Conservation (phyloP, 2,329 filamentous ascomycete genomes). For the Microthyrium microscopicum region DNA sequence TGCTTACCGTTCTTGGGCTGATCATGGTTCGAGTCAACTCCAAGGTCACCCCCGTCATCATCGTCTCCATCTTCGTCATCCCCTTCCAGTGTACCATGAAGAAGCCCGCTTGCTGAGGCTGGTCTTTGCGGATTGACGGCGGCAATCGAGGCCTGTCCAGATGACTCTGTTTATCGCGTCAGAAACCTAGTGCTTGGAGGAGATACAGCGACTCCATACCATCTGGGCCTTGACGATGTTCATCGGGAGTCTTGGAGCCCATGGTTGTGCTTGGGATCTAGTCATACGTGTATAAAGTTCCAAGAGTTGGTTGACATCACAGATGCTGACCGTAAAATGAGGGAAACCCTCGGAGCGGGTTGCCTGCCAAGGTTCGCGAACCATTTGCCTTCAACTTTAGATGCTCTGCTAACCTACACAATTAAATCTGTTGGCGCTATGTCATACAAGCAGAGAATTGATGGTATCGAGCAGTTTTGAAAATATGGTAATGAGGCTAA, state of each 20-base stretch:
- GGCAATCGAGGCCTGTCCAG: constrained; percentile 13
- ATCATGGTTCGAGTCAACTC: constrained; percentile 9
- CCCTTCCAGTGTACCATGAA: constrained; percentile 16
- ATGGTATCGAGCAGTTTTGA: too few relatives aligned
- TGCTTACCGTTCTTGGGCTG: not conserved
- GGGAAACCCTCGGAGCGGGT: too few relatives aligned
- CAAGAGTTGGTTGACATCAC: too few relatives aligned
- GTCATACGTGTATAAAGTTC: constrained; percentile 7
- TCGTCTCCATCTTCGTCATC: constrained; percentile 17
- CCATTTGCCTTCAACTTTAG: too few relatives aligned
- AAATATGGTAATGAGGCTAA: too few relatives aligned
- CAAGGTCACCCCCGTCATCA: constrained; percentile 13
- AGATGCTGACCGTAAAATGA: too few relatives aligned
- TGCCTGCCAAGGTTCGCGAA: too few relatives aligned
- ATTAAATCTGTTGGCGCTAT: too few relatives aligned
- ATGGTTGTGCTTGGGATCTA: constrained; percentile 12
- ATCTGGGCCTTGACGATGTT: constrained; percentile 18
- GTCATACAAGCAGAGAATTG: too few relatives aligned
- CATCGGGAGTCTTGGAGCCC: constrained; percentile 23
- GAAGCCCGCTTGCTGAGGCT: constrained; percentile 19
- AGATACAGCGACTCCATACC: constrained; percentile 11
- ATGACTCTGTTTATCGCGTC: constrained; percentile 14
- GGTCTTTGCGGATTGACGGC: constrained; percentile 18
- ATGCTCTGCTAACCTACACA: too few relatives aligned
- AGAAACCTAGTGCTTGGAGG: constrained; percentile 8